Evolutionary conservation across 129 eudicot genomes (phyloP).

Genomic region (Heracleum sosnowskyi): DNA sequence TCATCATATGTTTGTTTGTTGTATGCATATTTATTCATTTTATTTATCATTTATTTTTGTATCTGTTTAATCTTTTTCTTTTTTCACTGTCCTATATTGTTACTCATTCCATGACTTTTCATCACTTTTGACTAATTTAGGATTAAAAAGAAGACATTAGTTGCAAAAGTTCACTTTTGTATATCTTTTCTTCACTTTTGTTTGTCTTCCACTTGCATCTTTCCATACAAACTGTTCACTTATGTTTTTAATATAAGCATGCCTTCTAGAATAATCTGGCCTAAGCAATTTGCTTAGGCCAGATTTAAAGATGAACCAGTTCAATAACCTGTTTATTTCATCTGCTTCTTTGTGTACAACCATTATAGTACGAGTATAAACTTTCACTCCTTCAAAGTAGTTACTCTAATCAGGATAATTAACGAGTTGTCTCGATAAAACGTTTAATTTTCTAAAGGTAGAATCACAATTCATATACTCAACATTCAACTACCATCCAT

Average conservation of each 20-base stretch:
- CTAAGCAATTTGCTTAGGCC: neutral
- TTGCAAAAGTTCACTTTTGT: neutral
- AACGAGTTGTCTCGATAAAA: neutral
- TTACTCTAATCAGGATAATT: neutral
- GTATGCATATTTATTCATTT: neutral
- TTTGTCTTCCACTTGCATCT: conserved; percentile 1
- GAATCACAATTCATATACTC: neutral
- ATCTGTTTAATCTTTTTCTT: neutral
- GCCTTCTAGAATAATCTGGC: neutral
- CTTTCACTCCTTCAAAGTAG: neutral
- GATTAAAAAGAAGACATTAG: neutral
- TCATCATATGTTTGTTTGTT: neutral
- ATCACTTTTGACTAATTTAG: neutral
- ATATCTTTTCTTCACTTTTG: neutral
- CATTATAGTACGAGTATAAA: neutral
- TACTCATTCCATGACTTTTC: neutral
- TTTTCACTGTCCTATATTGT: neutral
- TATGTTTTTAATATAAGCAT: neutral
- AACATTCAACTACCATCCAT: neutral
- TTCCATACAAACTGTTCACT: neutral
- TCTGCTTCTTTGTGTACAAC: neutral
- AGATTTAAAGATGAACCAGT: neutral
- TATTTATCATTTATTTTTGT: neutral
- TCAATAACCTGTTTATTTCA: neutral
- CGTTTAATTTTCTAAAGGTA: neutral